Evolutionary conservation across 176 grass and related monocot species (phyloP), one percentile per base, ranked within the genome.

Genomic region (Zizania latifolia): DNA sequence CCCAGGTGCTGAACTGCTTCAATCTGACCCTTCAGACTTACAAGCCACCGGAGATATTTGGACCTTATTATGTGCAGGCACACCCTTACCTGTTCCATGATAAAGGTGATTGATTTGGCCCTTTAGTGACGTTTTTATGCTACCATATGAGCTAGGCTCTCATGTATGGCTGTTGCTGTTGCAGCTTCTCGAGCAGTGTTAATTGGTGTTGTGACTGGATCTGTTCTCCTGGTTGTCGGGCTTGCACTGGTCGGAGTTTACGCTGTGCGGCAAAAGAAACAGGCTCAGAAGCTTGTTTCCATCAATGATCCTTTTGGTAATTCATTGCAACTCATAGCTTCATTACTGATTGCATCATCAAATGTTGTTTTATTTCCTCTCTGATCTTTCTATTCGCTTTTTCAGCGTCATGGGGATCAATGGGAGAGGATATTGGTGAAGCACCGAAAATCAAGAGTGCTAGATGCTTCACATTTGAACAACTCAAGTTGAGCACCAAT

Each of bases 401-500:
- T 85, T 74, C 72, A 98, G 94, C 86, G 33, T 89, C 90, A 70
- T 94, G 91, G 94, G 74, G 75, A 72, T 77, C 88, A 58, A 80
- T 54, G 16, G 83, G 71, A n/a, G 77, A 83, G 86, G 91, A 91
- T 58, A 83, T 65, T 62, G 86, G 88, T 58, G 81, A 83, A 48
- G 86, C 86, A 12, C 94, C 94, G 19, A 82, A 91, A 78, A 32
- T 98, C 31, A 88, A 72, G 3, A 84, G 68, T 17, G 82, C 91
- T 39, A 93, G 75, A 86, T 46, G 37, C 64, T 98, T 98, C 45
- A 64, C 78, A 78, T 68, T 83, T 57, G 89, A 93, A 71, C 86
- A 98, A 83, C 81, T 98, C 21, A 93, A 76, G 58, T 72, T 82
- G 57, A 85, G 55, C 84, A 98, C 91, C 14, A 98, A 92, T 60